Conservation (phyloP, 306 rosid genomes). For the Cucurbita moschata region DNA sequence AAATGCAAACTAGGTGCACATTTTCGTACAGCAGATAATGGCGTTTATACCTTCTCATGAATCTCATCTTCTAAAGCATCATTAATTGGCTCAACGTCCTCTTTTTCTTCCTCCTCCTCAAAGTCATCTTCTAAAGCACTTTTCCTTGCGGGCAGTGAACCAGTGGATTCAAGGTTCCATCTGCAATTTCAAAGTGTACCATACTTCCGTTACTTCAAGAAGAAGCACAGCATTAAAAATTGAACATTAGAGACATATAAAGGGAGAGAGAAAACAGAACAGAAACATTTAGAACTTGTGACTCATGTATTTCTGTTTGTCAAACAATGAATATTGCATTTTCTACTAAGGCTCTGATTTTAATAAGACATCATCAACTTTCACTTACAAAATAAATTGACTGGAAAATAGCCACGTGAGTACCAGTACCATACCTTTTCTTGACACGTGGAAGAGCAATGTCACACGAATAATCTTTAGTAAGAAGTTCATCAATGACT, state of each 20-base stretch:
- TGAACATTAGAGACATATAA: background rate
- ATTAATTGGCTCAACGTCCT: slow-evolving; percentile 63
- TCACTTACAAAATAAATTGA: background rate
- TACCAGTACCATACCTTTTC: slow-evolving; percentile 37
- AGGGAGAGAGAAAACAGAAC: background rate
- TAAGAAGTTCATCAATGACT: slow-evolving; percentile 90
- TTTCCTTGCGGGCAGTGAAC: slow-evolving; percentile 52
- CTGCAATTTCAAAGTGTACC: slow-evolving; percentile 13
- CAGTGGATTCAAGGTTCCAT: slow-evolving; percentile 71
- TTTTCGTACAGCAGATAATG: background rate
- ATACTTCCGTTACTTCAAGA: background rate
- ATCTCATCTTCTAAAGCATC: slow-evolving; percentile 53
- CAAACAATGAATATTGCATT: background rate
- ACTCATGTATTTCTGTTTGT: background rate
- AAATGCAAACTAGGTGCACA: background rate
- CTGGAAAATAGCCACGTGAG: background rate
- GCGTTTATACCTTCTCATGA: slow-evolving; percentile 43
- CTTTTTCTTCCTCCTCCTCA: slow-evolving; percentile 98
- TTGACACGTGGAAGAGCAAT: slow-evolving; percentile 87
- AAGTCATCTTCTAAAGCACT: slow-evolving; percentile 96
- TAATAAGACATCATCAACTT: background rate
- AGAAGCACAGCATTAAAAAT: background rate
- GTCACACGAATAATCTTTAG: slow-evolving; percentile 79
- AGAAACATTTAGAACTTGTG: background rate
- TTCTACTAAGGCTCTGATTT: background rate